A percentile compares a stretch with the other conserved stretches of the same genome.
These are phyloP conservation scores for Geotrichum aggregatum DNA, from an alignment of 1,139 yeast species.

Conservation along the genomic window DNA sequence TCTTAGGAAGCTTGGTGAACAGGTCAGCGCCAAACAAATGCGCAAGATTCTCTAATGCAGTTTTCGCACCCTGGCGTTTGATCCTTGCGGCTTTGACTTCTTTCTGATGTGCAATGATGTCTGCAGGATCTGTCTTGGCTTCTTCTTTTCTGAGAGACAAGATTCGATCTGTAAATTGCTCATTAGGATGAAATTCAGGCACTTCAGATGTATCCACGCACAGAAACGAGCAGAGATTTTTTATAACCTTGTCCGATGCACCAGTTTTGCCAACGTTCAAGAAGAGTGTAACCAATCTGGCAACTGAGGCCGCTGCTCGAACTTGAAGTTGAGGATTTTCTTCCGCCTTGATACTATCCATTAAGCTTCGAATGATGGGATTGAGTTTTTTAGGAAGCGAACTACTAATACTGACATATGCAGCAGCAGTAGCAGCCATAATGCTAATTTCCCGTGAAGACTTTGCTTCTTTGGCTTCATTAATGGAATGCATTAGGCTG, in stretches of 20 bases:
- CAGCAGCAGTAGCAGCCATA: constrained; percentile 72
- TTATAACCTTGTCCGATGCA: constrained; percentile 83
- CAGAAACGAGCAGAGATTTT: constrained; percentile 84
- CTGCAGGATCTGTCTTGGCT: constrained; percentile 62
- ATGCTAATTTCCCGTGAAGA: constrained; percentile 58
- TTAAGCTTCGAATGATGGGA: constrained; percentile 81
- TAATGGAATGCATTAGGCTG: constrained; percentile 61
- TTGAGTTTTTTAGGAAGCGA: constrained; percentile 77
- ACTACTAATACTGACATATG: constrained; percentile 46
- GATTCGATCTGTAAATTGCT: constrained; percentile 52
- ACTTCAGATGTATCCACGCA: constrained; percentile 96
- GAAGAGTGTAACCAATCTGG: constrained; percentile 58
- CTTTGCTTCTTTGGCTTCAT: constrained; percentile 59
- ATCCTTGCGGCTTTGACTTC: constrained; percentile 70
- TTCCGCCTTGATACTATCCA: constrained; percentile 89
- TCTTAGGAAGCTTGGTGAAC: constrained; percentile 62
- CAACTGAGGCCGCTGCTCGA: constrained; percentile 67
- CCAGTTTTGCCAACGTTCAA: constrained; percentile 55
- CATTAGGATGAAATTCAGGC: constrained; percentile 80
- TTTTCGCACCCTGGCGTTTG: constrained; percentile 78
- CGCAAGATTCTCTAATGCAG: constrained; percentile 56
- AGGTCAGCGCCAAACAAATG: constrained; percentile 50
- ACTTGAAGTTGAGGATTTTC: constrained; percentile 61
- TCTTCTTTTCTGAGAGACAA: constrained; percentile 80
- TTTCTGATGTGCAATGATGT: constrained; percentile 57